Base-by-base conservation (phyloP, 2,329 filamentous ascomycete genomes). In the Emmonsiellopsis sp. region DNA sequence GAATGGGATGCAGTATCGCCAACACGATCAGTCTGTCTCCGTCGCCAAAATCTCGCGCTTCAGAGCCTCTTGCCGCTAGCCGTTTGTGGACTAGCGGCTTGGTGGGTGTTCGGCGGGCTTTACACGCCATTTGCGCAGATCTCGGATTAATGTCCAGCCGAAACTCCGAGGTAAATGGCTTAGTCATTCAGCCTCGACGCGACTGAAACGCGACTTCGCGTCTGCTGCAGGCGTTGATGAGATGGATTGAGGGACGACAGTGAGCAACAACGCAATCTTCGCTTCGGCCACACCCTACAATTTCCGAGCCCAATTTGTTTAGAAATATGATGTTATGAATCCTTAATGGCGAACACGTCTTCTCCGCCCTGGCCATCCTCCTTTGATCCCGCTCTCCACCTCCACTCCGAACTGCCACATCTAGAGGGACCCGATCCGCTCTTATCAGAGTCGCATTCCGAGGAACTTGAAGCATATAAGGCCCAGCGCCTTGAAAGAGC, bases 321-420 rank as follows among this genome's bases (percentile, higher is more conserved):
- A 27, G 21, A 27, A 27, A 27, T 27, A 27, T 27, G 21, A 27
- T 27, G 21, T 27, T 27, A 36, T n/a, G 49, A 5, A 13, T 45
- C 37, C 13, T 49, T 36, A 33, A 48, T 48, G 45, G 45, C 1
- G 67, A 62, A 61, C 58, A 60, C 62, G 31, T 69, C 67, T 14
- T 66, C 68, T 40, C 64, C 68, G 42, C 58, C 60, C 33, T 63
- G 73, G 36, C 70, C 73, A 3, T 71, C 74, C 3, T 77, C 76
- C 5, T 79, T 78, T 54, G 77, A 79, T 56, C 76, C 76, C 43
- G 74, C 75, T 42, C 56, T 78, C 33, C 65, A 75, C 55, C 67
- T 77, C 27, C 70, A 76, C 57, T 78, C 76, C 51, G 74, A 79
- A 63, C 57, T 56, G n/a, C 57, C 51, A 17, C 53, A 50, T 31